Evolutionary conservation across 2,329 filamentous ascomycete genomes (phyloP).

Genomic region (Mariannaea elegans): DNA sequence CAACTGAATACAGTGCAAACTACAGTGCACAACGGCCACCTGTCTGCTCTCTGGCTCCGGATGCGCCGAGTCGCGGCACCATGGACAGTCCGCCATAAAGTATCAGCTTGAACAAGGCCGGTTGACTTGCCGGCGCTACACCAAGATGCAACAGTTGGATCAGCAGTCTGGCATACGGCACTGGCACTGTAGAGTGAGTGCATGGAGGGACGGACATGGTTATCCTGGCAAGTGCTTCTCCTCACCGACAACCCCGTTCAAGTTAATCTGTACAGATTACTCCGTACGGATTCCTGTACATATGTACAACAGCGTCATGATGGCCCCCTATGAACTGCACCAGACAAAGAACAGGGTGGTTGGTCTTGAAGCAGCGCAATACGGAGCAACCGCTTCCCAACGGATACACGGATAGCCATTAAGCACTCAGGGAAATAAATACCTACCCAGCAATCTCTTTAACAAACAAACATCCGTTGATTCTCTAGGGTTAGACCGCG

Average conservation of each 20-base stretch:
- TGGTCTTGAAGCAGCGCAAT: not conserved
- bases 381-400: not conserved
- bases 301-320: too few relatives aligned
- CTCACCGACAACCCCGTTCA: not conserved
- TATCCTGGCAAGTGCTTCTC: too few relatives aligned
- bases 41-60: slow-evolving; percentile 2
- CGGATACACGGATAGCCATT: not conserved
- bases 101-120: slow-evolving; percentile 7
- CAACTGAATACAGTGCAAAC: too few relatives aligned
- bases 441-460: not conserved
- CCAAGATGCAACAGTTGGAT: not conserved
- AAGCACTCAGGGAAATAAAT: too few relatives aligned
- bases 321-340: too few relatives aligned
- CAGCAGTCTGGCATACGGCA: not conserved
- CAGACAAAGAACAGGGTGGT: not conserved
- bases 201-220: too few relatives aligned
- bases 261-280: too few relatives aligned
- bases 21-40: not conserved
- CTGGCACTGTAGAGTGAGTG: too few relatives aligned
- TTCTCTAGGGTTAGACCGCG: not conserved
- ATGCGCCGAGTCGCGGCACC: slow-evolving; percentile 10
- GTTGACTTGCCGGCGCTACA: slow-evolving; percentile 8
- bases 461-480: not conserved
- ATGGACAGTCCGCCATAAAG: not conserved
- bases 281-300: too few relatives aligned